Evolutionary conservation across 495 filamentous ascomycete species (phyloP), one percentile per base, ranked within the genome.

Genomic region (Lophium mytilinum): DNA sequence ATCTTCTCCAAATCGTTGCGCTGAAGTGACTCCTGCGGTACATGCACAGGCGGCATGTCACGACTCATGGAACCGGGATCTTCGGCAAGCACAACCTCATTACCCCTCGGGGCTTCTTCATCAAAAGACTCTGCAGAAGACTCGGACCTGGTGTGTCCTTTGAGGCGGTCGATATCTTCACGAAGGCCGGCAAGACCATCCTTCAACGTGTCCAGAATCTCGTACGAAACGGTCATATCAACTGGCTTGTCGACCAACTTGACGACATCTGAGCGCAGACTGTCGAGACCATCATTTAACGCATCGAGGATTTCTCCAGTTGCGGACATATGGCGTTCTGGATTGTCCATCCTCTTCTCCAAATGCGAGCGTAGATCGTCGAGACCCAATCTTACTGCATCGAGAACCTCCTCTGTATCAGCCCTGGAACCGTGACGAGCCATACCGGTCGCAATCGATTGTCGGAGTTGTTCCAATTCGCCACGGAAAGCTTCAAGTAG

Each of bases 161-260:
- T 83, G 40, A 96, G 73, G n/a, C 74, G 74, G 40, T 91, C 87
- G 55, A 95, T 84, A 35, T 96, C 90, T 30, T 80, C 73, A 57
- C 83, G 82, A 36, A 96, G 75, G 24, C 75, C 77, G 37, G 83
- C 81, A 11, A 96, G 71, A 0, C 90, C 90, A 41, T 83, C 83
- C 61, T 85, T 93, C 49, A 96, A 77, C 1, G 88, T 86, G 52
- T 95, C 88, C 5, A 95, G 77, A 45, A 95, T 90, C 65, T 95
- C 89, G 52, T 90, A 84, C 54, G 83, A 88, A 21, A 85, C 83
- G 15, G 87, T 89, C 69, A 89, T 79, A 58, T 90, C 87, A 1
- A 82, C 75, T 6, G 89, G 87, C 73, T 89, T 90, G 60, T 90
- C 82, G 19, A 83, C 71, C 12, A 91, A 77, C 61, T 83, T 89